These are phyloP conservation scores for Posidonia oceanica DNA, from an alignment of 116 monocot species.

Conservation along the genomic window DNA sequence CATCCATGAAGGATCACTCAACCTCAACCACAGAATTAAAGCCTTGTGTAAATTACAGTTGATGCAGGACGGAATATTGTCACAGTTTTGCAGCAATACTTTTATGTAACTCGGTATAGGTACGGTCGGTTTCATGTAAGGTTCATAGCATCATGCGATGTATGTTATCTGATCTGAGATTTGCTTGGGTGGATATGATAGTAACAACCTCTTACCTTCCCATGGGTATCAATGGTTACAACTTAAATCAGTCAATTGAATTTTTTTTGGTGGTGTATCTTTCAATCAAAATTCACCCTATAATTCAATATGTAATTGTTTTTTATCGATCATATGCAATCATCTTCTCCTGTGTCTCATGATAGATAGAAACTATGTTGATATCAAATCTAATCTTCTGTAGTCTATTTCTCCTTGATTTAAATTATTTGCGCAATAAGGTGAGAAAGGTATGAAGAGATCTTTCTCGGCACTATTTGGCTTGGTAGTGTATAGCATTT, in stretches of 20 bases:
- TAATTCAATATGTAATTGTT: no score
- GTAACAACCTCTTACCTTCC: neutral
- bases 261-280: slow-evolving; percentile 1
- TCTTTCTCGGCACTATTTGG: no score
- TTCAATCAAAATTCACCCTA: no score
- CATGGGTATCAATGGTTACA: neutral
- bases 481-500: no score
- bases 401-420: no score
- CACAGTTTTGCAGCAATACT: slow-evolving; percentile 12
- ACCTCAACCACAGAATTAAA: slow-evolving; percentile 5
- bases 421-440: no score
- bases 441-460: no score
- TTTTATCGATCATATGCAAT: no score
- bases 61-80: slow-evolving; percentile 2
- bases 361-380: no score
- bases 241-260: slow-evolving; percentile 1
- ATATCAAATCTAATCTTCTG: no score
- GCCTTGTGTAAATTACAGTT: neutral
- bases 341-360: no score
- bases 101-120: slow-evolving; percentile 11
- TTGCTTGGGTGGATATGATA: slow-evolving; percentile 6
- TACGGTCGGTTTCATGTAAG: slow-evolving; percentile 2
- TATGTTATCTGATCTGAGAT: slow-evolving; percentile 6
- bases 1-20: neutral
- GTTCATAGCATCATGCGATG: neutral